Base-by-base conservation (phyloP, 306 rosid species). In the Cercis canadensis region DNA sequence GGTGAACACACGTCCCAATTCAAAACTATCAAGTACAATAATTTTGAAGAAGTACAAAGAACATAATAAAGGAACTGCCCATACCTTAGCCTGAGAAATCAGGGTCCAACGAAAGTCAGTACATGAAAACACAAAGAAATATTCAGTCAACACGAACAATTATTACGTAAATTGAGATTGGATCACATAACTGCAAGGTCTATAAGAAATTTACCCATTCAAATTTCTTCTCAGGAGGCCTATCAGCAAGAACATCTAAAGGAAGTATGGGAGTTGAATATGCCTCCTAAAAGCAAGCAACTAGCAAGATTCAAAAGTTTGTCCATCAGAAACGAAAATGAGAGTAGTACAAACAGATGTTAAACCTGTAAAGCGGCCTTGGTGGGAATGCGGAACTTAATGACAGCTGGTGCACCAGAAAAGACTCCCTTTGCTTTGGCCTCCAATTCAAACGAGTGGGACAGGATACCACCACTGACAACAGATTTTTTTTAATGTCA, bases 391-490 rank as follows among this genome's bases (percentile, higher is more conserved):
- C 99, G 92, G 74, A 89, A 94, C 77, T 88, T 91, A 65, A 94
- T 56, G 61, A 89, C 77, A 78, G 99, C 99, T 7, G 97, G 96
- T 65, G 87, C 80, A 51, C 96, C 86, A 33, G 79, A 13, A 41
- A 89, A 94, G 60, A 89, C 43, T 55, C 89, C 91, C 86, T 89
- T 87, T 14, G 79, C 11, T 67, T 85, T 91, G 33, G 91, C 95
- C 88, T 94, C 99, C 73, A 94, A 78, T 80, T 94, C 97, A 82
- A 90, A 91, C 40, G 90, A 62, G 87, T 91, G 99, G 34, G 90
- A 83, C 69, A 94, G 34, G 80, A 83, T 62, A 44, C 83, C 96
- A 41, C 92, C 92, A 66, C 99, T 94, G 90, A 72, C 77, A 74
- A 53, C 32, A 47, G 21, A 8, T 62, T 12, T n/a, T 46, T 17